Evolutionary conservation across 2,329 filamentous ascomycete species (phyloP), one percentile per base, ranked within the genome.

Genomic region (Venturia nashicola): DNA sequence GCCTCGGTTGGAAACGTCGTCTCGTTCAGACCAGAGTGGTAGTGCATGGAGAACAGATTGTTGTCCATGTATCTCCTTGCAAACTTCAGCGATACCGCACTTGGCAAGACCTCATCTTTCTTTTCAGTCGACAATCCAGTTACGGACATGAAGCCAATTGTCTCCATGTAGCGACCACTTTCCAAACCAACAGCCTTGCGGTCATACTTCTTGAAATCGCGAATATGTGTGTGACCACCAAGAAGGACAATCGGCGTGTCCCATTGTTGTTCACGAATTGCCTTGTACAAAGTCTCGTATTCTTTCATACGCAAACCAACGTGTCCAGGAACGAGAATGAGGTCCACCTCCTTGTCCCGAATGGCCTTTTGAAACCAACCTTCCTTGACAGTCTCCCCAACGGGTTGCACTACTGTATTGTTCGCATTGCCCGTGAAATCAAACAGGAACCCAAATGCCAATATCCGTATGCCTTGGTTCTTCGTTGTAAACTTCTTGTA

Each of bases 401-500:
- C 92, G 0, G 82, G 83, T 68, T 90, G 86, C 0, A 97, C 90
- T 3, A 90, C 79, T 0, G 90, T 96, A 73, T 97, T 97, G 73
- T 96, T 94, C 64, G 88, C 88, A 73, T 96, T 96, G 20, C 87
- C 86, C 0, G 84, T 90, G 70, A 99, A 99, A 76, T 99, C 86
- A 75, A 97, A 99, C 3, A 99, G 78, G 75, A 99, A 97, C 2
- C 94, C 94, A 73, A 99, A 92, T 0, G 93, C 90, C 60, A 96
- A 79, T 65, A 99, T 85, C 18, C 88, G 83, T 65, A 96, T 86
- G 5, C 88, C 89, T 68, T 90, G 90, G 68, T 95, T 91, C 79
- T 92, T 91, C 6, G 94, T 99, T 64, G 84, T 91, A 75, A 99
- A 96, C 72, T 90, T 94, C 73, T 88, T 87, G 76, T 87, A 97